Conservation (phyloP, 495 filamentous ascomycete species). For the Aspergillus taichungensis region DNA sequence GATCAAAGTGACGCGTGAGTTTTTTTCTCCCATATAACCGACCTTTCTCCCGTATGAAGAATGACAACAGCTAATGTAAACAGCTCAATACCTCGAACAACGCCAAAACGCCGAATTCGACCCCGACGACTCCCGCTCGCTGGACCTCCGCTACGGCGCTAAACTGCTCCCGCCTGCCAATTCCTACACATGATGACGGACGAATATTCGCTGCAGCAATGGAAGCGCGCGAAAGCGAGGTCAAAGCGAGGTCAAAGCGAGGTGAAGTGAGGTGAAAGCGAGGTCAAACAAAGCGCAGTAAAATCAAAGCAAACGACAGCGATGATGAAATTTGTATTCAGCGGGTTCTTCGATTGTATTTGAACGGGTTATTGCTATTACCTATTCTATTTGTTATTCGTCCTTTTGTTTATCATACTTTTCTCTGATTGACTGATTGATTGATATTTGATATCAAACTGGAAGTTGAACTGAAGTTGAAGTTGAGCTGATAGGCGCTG, state of each 20-base stretch:
- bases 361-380: too few relatives aligned
- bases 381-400: too few relatives aligned
- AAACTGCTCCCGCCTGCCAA: conserved; percentile 40
- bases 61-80: background rate
- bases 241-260: background rate
- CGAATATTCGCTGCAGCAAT: background rate
- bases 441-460: too few relatives aligned
- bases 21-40: background rate
- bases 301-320: background rate
- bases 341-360: background rate
- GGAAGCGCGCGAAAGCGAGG: background rate
- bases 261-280: background rate
- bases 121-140: conserved; percentile 53
- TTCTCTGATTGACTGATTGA: too few relatives aligned
- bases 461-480: too few relatives aligned
- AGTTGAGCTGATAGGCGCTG: too few relatives aligned
- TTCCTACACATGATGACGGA: conserved; percentile 11
- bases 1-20: conserved; percentile 53
- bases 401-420: too few relatives aligned
- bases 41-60: too few relatives aligned
- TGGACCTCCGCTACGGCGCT: conserved; percentile 58
- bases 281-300: conserved; percentile 1
- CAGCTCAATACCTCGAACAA: conserved; percentile 37
- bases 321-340: conserved; percentile 4
- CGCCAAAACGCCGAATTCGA: conserved; percentile 46